phyloP scores from a whole-genome alignment of 495 filamentous ascomycete genomes.

The Tirmania nivea region DNA sequence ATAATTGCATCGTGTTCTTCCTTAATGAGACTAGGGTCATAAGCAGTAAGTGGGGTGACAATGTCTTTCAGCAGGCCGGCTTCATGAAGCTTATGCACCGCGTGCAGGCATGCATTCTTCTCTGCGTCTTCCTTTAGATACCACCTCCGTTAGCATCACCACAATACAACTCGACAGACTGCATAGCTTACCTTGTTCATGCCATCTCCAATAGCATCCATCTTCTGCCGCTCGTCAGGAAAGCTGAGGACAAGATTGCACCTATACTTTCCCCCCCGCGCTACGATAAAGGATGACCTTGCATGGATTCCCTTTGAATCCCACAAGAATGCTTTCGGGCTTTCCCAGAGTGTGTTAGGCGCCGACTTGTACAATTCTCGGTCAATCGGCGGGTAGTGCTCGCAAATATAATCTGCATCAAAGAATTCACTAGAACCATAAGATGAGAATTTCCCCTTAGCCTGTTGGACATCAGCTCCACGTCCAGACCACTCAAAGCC shows the following conservation, averaged over 20 bases:
- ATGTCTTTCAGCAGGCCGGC: conserved; percentile 18
- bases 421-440: conserved; percentile 6
- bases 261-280: conserved; percentile 1
- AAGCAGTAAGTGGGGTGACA: conserved; percentile 6
- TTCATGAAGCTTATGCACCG: conserved; percentile 20
- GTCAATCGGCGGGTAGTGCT: conserved; percentile 7
- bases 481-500: neutral
- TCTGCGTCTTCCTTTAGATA: conserved; percentile 20
- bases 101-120: conserved; percentile 19
- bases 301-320: conserved; percentile 12
- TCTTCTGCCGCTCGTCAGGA: conserved; percentile 5
- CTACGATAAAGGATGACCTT: conserved; percentile 6
- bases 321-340: conserved; percentile 14
- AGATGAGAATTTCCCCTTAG: too few relatives aligned
- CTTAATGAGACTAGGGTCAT: conserved; percentile 11
- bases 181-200: conserved; percentile 14
- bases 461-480: neutral
- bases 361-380: conserved; percentile 12
- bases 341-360: conserved; percentile 13
- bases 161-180: too few relatives aligned
- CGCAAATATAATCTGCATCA: conserved; percentile 9
- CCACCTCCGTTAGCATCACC: too few relatives aligned
- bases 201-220: conserved; percentile 19
- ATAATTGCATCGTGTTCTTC: conserved; percentile 21
- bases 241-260: conserved; percentile 18